Conservation (phyloP, 495 filamentous ascomycete genomes). For the Aspergillus heteromorphus region DNA sequence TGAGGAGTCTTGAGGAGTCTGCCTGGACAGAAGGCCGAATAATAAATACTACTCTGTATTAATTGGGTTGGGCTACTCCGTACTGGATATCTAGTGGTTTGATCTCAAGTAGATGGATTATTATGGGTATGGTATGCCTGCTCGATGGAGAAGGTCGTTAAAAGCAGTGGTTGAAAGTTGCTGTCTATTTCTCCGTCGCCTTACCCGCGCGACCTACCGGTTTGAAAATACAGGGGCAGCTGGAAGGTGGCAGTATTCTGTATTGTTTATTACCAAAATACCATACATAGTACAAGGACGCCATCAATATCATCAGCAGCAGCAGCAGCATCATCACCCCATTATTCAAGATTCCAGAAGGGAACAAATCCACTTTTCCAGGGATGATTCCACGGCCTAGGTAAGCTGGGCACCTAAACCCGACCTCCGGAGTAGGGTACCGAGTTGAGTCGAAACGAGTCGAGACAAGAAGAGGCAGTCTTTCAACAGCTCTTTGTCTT, state of each 20-base stretch:
- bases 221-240: neutral
- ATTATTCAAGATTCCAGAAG: conserved; percentile 6
- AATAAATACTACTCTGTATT: neutral
- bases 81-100: neutral
- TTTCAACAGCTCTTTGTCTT: too few relatives aligned
- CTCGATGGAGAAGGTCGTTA: neutral
- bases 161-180: neutral
- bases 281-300: neutral
- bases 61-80: too few relatives aligned
- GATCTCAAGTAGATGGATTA: neutral
- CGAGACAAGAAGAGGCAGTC: neutral
- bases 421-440: conserved; percentile 6
- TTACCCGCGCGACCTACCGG: neutral
- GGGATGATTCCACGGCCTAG: conserved; percentile 2
- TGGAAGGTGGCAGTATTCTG: too few relatives aligned
- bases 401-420: neutral
- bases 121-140: neutral
- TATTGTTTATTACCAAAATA: neutral
- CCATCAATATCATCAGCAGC: neutral
- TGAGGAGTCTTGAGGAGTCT: too few relatives aligned
- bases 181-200: neutral
- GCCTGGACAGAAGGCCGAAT: too few relatives aligned
- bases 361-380: conserved; percentile 4
- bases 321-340: neutral
- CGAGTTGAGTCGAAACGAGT: too few relatives aligned